A percentile compares a stretch with the other conserved stretches of the same genome.
These are phyloP conservation scores for Xylariaceae sp. DNA, from an alignment of 2,329 filamentous ascomycete species.

Conservation along the genomic window DNA sequence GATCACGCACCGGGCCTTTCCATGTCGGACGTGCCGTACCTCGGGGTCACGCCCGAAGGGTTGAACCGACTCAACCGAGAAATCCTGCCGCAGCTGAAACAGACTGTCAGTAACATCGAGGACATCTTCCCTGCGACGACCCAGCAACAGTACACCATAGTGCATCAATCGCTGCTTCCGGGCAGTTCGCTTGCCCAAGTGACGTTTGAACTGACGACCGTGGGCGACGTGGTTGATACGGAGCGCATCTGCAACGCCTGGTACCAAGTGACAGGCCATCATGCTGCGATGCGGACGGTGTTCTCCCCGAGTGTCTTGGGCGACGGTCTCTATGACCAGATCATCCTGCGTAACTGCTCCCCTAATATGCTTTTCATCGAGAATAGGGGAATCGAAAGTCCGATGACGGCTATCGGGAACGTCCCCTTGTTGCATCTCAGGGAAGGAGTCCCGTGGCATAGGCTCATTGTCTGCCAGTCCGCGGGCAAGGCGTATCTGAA, in stretches of 20 bases:
- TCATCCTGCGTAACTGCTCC: conserved; percentile 42
- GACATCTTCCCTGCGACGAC: conserved; percentile 44
- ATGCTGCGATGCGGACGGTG: conserved; percentile 43
- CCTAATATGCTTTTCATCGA: conserved; percentile 51
- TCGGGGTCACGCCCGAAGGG: conserved; percentile 43
- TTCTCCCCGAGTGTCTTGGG: conserved; percentile 47
- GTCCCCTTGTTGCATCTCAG: conserved; percentile 37
- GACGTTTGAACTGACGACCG: conserved; percentile 43
- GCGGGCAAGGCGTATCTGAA: conserved; percentile 41
- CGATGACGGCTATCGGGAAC: conserved; percentile 35
- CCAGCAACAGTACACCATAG: conserved; percentile 45
- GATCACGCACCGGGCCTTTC: conserved; percentile 43
- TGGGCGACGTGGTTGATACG: conserved; percentile 37
- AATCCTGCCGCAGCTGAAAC: conserved; percentile 35
- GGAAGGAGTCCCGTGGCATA: conserved; percentile 41
- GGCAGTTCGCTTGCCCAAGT: conserved; percentile 40
- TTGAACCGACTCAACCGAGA: conserved; percentile 40
- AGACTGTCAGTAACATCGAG: conserved; percentile 43
- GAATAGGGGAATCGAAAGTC: conserved; percentile 34
- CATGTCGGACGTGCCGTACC: conserved; percentile 43
- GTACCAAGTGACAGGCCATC: conserved; percentile 42
- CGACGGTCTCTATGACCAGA: conserved; percentile 45
- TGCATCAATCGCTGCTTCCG: conserved; percentile 38
- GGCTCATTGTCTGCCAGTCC: conserved; percentile 45
- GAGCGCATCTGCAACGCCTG: conserved; percentile 44